Evolutionary conservation across 208 protist species (phyloP).

Genomic region (Herpetomonas samuelpessoai): DNA sequence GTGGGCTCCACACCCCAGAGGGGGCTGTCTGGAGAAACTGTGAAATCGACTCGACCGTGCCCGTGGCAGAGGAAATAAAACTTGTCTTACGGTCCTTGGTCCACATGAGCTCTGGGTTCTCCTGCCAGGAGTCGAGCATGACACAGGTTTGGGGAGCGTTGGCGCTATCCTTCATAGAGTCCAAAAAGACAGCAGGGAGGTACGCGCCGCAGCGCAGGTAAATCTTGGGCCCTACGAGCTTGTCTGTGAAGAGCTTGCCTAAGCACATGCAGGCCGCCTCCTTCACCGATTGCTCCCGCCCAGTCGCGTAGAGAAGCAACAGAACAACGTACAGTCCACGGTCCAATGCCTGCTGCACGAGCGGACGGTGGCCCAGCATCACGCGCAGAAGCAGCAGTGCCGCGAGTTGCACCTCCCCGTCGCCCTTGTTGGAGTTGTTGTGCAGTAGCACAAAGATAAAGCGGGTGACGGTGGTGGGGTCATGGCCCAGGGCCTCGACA

Average conservation of each 20-base stretch:
- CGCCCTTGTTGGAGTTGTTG: conserved; percentile 3
- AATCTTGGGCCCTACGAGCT: conserved; percentile 86
- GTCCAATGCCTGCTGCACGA: conserved; percentile 71
- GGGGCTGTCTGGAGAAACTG: conserved; percentile 24
- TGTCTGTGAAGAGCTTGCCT: conserved; percentile 68
- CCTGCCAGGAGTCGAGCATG: conserved; percentile 84
- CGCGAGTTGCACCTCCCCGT: conserved; percentile 14
- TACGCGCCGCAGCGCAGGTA: conserved; percentile 65
- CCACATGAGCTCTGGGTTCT: conserved; percentile 95
- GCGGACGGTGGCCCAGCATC: conserved; percentile 36
- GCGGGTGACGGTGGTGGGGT: background rate
- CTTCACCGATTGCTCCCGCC: conserved; percentile 25
- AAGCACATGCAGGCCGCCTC: conserved; percentile 54
- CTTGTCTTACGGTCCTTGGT: conserved; percentile 58
- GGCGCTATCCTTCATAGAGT: conserved; percentile 78
- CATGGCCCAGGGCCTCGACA: background rate
- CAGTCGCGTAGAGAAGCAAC: conserved; percentile 60
- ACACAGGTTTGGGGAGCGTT: conserved; percentile 64
- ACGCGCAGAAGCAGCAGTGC: conserved; percentile 32
- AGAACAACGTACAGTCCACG: conserved; percentile 76
- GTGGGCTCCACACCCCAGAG: conserved; percentile 43
- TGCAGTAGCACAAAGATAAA: background rate
- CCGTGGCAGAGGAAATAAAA: conserved; percentile 30
- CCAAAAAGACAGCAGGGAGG: conserved; percentile 87
- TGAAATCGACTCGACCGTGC: conserved; percentile 31